Base-by-base conservation (phyloP, 108 stramenopile genomes). In the Nitzschia inconspicua region DNA sequence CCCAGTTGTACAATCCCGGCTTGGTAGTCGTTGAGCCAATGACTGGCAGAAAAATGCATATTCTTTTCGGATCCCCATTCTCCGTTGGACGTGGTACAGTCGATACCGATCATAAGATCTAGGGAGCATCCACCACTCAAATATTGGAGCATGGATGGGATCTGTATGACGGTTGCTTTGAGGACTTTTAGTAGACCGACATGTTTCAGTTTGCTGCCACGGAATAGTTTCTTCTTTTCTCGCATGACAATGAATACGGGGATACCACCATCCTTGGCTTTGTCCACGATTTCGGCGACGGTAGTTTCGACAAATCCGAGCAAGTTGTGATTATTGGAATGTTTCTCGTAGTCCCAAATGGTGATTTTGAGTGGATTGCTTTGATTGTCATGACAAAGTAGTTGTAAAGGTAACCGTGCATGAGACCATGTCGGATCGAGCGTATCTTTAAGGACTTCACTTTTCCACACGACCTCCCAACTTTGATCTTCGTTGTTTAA, bases 1-100 rank as follows among this genome's bases (percentile, higher is more conserved):
- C 90, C 91, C 49, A 96, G 66, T 10, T 80, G 66, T 20, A 63
- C 44, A 18, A 96, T 89, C 14, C 90, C 85, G 24, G 80, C 79
- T 63, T 85, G 81, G 52, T 95, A 95, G 50, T 84, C 80, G 62
- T 82, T 81, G 50, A 83, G 26, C 63, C 57, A 71, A n/a, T 44
- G 44, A 44, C 29, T 53, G 19, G 47, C 47, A 11, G 60, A 48
- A 61, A 72, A 78, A 64, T 89, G 88, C 19, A 83, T 68, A 30
- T 70, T 78, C 8, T 72, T 62, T 8, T 79, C 81, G 3, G 51
- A 44, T 30, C 73, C 58, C 24, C 65, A 68, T 34, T 69, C 63
- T 2, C 84, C 85, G 48, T 91, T 91, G 22, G 68, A 75, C 13
- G 59, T 52, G 9, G 76, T 83, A 57, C 85, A 91, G 47, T 91